A percentile compares a stretch with the other conserved stretches of the same genome.
Evolutionary conservation across 2,329 filamentous ascomycete species (phyloP).

Genomic region (Fusarium sp.): DNA sequence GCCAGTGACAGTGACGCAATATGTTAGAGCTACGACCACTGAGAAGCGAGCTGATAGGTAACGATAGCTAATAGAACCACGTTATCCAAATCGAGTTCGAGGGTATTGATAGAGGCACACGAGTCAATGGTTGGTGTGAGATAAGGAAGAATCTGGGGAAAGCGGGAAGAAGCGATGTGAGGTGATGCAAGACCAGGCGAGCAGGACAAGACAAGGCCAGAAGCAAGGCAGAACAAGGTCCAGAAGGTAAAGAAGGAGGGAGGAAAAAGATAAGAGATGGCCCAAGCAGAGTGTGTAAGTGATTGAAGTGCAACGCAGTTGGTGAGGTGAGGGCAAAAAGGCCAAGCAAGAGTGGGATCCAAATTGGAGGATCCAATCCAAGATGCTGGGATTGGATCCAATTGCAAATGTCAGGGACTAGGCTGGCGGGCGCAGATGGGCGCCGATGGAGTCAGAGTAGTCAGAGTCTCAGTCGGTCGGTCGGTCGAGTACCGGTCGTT

Average conservation of each 20-base stretch:
- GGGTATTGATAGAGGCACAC: constrained; percentile 30
- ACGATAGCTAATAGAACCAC: constrained; percentile 49
- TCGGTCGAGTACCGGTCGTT: constrained; percentile 39
- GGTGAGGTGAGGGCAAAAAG: constrained; percentile 29
- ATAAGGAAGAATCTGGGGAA: constrained; percentile 48
- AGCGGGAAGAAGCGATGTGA: constrained; percentile 39
- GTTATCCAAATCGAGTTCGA: constrained; percentile 45
- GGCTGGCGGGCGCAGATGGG: constrained; percentile 45
- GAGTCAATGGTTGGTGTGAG: constrained; percentile 46
- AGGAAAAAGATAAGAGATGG: constrained; percentile 44
- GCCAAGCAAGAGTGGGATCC: constrained; percentile 44
- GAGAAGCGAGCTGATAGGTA: constrained; percentile 40
- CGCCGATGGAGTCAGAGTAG: constrained; percentile 43
- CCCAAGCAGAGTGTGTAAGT: constrained; percentile 44
- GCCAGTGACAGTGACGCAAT: constrained; percentile 46
- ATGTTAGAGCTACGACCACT: constrained; percentile 46
- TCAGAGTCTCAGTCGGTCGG: constrained; percentile 11
- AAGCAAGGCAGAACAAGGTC: constrained; percentile 37
- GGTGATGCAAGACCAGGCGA: constrained; percentile 22
- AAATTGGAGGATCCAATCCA: constrained; percentile 17
- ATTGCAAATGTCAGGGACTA: constrained; percentile 41
- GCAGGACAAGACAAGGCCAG: constrained; percentile 23
- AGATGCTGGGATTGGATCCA: constrained; percentile 42
- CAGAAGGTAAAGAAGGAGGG: constrained; percentile 16
- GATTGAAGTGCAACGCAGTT: not conserved